These are phyloP conservation scores for Saccharata proteae DNA, from an alignment of 2,329 filamentous ascomycete species.

Conservation along the genomic window DNA sequence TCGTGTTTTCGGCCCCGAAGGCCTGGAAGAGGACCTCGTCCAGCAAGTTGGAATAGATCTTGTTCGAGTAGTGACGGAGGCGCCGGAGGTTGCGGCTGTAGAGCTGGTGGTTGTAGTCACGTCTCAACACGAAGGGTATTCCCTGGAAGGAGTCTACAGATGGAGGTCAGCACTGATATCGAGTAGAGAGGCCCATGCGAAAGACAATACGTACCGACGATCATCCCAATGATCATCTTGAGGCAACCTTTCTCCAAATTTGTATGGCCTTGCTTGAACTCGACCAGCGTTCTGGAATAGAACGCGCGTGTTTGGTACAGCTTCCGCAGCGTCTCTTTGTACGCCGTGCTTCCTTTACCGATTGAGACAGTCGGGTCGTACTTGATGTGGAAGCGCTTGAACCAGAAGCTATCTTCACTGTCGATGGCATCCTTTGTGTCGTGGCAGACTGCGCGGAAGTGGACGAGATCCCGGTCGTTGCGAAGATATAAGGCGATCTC, in stretches of 20 bases:
- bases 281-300: not conserved
- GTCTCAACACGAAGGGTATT: too few relatives aligned
- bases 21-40: too few relatives aligned
- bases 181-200: too few relatives aligned
- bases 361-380: constrained; percentile 25
- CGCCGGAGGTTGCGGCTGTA: too few relatives aligned
- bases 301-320: constrained; percentile 23
- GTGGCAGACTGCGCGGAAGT: constrained; percentile 29
- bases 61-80: too few relatives aligned
- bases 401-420: constrained; percentile 36
- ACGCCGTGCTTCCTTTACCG: constrained; percentile 8
- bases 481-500: constrained; percentile 26
- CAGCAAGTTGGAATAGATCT: too few relatives aligned
- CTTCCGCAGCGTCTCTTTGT: constrained; percentile 21
- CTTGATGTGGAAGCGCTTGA: constrained; percentile 26
- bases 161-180: too few relatives aligned
- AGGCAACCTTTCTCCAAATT: too few relatives aligned
- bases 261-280: not conserved
- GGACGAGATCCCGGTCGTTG: constrained; percentile 31
- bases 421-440: constrained; percentile 28
- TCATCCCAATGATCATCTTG: too few relatives aligned
- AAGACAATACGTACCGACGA: too few relatives aligned
- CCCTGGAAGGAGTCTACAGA: too few relatives aligned
- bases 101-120: too few relatives aligned
- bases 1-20: not conserved